Evolutionary conservation across 2,329 filamentous ascomycete genomes (phyloP), one percentile per base, ranked within the genome.

Genomic region (Pyrenochaeta sp.): DNA sequence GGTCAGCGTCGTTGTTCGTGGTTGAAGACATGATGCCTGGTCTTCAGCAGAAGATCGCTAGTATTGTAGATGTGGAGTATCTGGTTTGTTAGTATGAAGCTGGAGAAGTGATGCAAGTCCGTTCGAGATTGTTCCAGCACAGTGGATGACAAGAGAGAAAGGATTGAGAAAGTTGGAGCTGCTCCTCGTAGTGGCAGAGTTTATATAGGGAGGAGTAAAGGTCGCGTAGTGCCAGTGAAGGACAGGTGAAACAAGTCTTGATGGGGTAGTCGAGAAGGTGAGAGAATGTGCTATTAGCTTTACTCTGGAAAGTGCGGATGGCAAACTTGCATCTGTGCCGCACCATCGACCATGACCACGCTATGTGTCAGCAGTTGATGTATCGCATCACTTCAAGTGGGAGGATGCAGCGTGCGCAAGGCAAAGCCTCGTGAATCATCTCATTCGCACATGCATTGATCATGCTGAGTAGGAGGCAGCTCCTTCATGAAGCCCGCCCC

Each of bases 21-120:
- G 39, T 19, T n/a, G 59, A 56, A 44, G 54, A 51, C 56, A 62
- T 64, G 7, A 32, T 54, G 36, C 15, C 37, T 46, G 43, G 22
- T 22, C 47, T 36, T 42, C 30, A n/a, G 28, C 40, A 39, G 28
- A 25, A 27, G 32, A 15, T 30, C 28, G 10, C 28, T 30, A 5
- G 28, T 30, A 10, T 36, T 36, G 10, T 36, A 36, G 32, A 36
- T 36, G 32, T 13, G 12, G 10, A 13, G 13, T 12, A 3, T 36
- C 36, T 39, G 13, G 13, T 39, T 19, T 13, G 13, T 39, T 8
- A 39, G 36, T 19, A 39, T 6, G 36, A 3, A 6, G 32, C 19
- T 39, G 13, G 10, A 5, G 15, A 8, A 39, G n/a, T 19, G 36
- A 13, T 8, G 15, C 13, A 39, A 39, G 36, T 13, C 8, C 5